phyloP scores from a whole-genome alignment of 163 green algal species.

The Chlamydomonas reinhardtii region DNA sequence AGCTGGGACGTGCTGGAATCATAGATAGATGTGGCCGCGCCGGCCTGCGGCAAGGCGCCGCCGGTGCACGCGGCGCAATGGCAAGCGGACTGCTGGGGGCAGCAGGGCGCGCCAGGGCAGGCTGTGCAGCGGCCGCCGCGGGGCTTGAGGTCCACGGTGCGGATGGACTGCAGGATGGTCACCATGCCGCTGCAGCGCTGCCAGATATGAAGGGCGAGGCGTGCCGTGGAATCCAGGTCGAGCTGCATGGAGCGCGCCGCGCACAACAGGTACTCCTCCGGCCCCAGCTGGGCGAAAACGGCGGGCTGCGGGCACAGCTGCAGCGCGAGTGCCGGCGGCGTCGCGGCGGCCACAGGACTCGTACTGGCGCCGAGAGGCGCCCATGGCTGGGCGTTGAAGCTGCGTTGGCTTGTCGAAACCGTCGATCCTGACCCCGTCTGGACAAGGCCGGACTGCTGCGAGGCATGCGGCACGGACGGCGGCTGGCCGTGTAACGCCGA shows the following conservation, averaged over 20 bases:
- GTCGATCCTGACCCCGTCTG: background rate
- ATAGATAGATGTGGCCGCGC: no score
- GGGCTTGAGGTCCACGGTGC: no score
- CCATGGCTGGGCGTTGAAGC: background rate
- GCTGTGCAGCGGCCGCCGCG: no score
- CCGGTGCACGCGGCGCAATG: no score
- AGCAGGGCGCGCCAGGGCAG: no score
- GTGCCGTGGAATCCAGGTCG: background rate
- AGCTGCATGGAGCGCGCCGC: background rate
- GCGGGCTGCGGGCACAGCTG: background rate
- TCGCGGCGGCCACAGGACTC: background rate
- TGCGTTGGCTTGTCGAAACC: background rate
- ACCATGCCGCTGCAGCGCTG: background rate
- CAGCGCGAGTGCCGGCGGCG: no score
- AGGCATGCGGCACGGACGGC: no score
- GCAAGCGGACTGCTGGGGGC: background rate
- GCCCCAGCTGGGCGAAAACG: background rate
- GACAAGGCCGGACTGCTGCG: background rate
- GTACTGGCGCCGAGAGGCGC: background rate
- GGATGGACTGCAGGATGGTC: slow-evolving; percentile 10
- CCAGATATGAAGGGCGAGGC: slow-evolving; percentile 13
- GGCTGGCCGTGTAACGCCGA: no score
- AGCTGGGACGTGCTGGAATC: no score
- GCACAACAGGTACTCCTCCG: slow-evolving; percentile 2
- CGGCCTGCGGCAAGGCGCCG: no score